Evolutionary conservation across 2,329 filamentous ascomycete genomes (phyloP).

Genomic region (Rutstroemia sydowiana): DNA sequence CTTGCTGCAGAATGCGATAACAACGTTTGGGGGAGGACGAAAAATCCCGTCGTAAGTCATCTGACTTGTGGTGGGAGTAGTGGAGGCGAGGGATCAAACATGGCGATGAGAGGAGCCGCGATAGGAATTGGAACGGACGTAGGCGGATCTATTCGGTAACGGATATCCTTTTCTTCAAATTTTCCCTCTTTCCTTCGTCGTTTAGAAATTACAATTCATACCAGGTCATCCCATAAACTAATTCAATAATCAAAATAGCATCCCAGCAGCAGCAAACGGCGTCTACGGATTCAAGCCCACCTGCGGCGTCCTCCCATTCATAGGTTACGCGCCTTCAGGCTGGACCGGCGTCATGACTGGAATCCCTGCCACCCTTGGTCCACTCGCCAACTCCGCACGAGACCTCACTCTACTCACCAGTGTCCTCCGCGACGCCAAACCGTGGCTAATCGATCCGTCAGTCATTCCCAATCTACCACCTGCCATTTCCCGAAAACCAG

Average conservation of each 20-base stretch:
- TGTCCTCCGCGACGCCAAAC: slow-evolving; percentile 26
- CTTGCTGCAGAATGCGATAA: no score
- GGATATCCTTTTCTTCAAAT: no score
- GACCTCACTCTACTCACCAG: slow-evolving; percentile 34
- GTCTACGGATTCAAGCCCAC: slow-evolving; percentile 34
- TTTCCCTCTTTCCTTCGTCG: not conserved
- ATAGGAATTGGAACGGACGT: slow-evolving; percentile 37
- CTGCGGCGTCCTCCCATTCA: slow-evolving; percentile 15
- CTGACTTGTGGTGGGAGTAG: slow-evolving; percentile 53
- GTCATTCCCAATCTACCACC: slow-evolving; percentile 46
- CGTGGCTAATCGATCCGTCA: slow-evolving; percentile 45
- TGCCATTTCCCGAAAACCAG: slow-evolving; percentile 30
- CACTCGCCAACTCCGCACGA: slow-evolving; percentile 36
- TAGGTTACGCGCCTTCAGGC: slow-evolving; percentile 28
- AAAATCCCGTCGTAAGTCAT: slow-evolving; percentile 50
- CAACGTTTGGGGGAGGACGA: slow-evolving; percentile 33
- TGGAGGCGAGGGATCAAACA: slow-evolving; percentile 53
- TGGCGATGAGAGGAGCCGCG: slow-evolving; percentile 43
- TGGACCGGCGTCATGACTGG: slow-evolving; percentile 47
- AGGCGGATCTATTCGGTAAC: slow-evolving; percentile 5
- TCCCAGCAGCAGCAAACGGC: slow-evolving; percentile 38
- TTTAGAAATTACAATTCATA: not conserved
- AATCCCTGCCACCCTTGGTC: slow-evolving; percentile 42
- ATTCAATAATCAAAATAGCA: slow-evolving; percentile 17
- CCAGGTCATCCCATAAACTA: slow-evolving; percentile 1